A percentile compares a stretch with the other conserved stretches of the same genome.
These are phyloP conservation scores for Mycosarcoma mackinlayi DNA, from an alignment of 1,284 basidiomycete species.

Conservation along the genomic window DNA sequence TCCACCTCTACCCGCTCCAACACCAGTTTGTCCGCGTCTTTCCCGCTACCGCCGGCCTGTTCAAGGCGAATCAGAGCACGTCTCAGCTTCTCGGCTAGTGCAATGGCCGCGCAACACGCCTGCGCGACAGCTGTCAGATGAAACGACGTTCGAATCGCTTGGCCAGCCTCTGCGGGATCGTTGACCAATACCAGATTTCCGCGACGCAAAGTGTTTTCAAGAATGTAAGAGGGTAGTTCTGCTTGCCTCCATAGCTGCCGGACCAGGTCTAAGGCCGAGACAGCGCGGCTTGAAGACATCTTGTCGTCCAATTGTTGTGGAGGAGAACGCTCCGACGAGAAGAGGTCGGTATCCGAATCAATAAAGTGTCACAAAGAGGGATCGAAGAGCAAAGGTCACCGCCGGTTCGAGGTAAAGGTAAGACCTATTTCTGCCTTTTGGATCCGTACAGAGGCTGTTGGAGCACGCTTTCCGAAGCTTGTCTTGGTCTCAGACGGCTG, in stretches of 20 bases:
- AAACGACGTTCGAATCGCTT: constrained; percentile 21
- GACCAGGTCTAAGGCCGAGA: constrained; percentile 5
- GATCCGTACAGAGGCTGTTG: too few relatives aligned
- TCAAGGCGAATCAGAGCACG: not conserved
- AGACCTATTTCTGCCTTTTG: too few relatives aligned
- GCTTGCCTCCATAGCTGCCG: constrained; percentile 29
- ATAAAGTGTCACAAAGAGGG: not conserved
- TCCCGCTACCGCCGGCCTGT: not conserved
- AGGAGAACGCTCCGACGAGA: too few relatives aligned
- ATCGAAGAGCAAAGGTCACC: too few relatives aligned
- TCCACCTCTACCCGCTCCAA: constrained; percentile 15
- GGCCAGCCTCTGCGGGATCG: constrained; percentile 7
- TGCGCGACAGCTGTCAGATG: constrained; percentile 34
- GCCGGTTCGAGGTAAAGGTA: too few relatives aligned
- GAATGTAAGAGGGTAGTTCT: not conserved
- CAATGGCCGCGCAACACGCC: constrained; percentile 12
- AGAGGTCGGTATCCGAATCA: too few relatives aligned
- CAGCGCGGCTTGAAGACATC: not conserved
- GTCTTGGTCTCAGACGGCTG: too few relatives aligned
- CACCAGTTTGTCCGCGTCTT: constrained; percentile 9
- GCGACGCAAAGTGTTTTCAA: constrained; percentile 13
- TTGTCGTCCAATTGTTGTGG: not conserved
- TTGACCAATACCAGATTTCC: constrained; percentile 6
- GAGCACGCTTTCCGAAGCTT: too few relatives aligned
- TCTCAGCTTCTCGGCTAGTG: constrained; percentile 2